Percentiles rank a stretch among this genome's conserved stretches.
phyloP scores from a whole-genome alignment of 441 rosid genomes.

The Gossypium armourianum region DNA sequence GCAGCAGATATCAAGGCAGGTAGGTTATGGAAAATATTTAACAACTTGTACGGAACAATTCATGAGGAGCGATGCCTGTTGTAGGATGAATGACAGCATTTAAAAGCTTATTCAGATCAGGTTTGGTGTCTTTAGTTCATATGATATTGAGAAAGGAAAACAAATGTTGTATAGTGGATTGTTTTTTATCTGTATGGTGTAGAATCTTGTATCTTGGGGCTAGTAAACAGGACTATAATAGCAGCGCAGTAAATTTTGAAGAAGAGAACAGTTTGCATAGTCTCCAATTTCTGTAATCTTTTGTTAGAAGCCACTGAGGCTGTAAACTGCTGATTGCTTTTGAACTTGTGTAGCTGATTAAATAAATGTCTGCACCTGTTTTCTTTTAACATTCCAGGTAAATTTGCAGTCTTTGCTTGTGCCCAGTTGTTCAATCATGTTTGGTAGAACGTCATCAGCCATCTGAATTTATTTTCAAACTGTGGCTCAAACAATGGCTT shows the following conservation, averaged over 20 bases:
- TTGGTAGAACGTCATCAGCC: not conserved
- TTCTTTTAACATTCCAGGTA: not conserved
- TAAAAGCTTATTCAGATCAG: not conserved
- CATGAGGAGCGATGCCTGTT: not conserved
- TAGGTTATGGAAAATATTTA: not conserved
- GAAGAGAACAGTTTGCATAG: not conserved
- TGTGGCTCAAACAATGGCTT: not conserved
- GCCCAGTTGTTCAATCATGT: not conserved
- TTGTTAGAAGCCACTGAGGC: not conserved
- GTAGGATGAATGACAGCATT: not conserved
- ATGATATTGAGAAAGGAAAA: not conserved
- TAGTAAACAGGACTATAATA: not conserved
- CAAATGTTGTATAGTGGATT: not conserved
- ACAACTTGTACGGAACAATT: not conserved
- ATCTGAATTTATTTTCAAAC: not conserved
- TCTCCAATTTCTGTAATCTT: not conserved
- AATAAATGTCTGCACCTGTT: not conserved
- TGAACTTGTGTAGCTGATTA: conserved; percentile 1
- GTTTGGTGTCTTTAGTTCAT: not conserved
- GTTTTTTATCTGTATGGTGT: not conserved
- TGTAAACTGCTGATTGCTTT: not conserved
- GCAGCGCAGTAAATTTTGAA: not conserved
- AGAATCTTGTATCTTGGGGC: not conserved
- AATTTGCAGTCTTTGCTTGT: not conserved
- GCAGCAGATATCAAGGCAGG: conserved; percentile 12